These are phyloP conservation scores for Teratosphaeria viscida DNA, from an alignment of 2,329 filamentous ascomycete genomes.

Conservation along the genomic window DNA sequence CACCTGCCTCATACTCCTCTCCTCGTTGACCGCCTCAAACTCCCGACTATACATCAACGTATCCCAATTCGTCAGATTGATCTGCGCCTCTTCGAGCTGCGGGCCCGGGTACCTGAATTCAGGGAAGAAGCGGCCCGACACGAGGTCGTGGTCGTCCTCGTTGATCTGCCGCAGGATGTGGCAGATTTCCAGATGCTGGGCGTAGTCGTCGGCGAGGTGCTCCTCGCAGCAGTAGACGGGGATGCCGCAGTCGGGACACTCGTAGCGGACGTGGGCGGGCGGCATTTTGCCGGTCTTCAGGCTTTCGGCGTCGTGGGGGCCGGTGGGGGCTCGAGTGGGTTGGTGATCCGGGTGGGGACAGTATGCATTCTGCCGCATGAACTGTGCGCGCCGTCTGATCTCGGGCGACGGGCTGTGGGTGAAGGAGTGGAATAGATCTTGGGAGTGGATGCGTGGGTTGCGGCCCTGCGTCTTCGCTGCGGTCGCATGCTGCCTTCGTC, in stretches of 20 bases:
- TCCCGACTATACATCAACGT: conserved; percentile 89
- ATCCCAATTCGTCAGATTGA: conserved; percentile 99
- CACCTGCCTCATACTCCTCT: conserved; percentile 82
- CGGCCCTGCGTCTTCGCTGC: not conserved
- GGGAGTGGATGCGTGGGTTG: conserved; percentile 46
- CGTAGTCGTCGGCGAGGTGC: conserved; percentile 94
- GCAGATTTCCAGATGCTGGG: conserved; percentile 83
- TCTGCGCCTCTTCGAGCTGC: conserved; percentile 82
- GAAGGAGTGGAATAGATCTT: conserved; percentile 91
- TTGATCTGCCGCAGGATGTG: conserved; percentile 88
- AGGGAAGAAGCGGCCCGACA: conserved; percentile 81
- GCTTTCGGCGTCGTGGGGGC: conserved; percentile 53
- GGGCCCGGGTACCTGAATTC: conserved; percentile 86
- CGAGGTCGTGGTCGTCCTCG: conserved; percentile 91
- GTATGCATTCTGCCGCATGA: conserved; percentile 85
- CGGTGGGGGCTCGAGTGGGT: conserved; percentile 57
- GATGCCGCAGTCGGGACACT: conserved; percentile 92
- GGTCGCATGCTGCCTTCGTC: not conserved
- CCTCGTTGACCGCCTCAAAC: conserved; percentile 82
- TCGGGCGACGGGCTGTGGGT: conserved; percentile 78
- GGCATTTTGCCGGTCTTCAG: conserved; percentile 50
- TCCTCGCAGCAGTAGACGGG: conserved; percentile 89
- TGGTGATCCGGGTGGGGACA: conserved; percentile 86
- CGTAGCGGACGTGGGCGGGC: conserved; percentile 78
- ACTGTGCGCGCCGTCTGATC: conserved; percentile 77